These are phyloP conservation scores for Saccharomycopsis javanensis DNA, from an alignment of 805 yeast genomes.

Conservation along the genomic window DNA sequence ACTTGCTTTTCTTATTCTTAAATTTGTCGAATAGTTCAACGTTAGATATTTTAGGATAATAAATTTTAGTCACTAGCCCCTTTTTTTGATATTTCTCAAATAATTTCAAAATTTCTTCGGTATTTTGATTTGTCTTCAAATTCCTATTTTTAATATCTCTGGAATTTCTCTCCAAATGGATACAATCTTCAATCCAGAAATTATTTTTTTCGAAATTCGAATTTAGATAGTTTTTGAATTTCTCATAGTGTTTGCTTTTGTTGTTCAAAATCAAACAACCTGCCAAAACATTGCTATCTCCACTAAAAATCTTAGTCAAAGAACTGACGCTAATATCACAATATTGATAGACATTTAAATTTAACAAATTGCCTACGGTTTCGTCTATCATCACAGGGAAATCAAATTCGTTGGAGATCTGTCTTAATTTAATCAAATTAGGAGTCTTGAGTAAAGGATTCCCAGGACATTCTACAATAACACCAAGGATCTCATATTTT, in stretches of 20 bases:
- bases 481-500: slow-evolving; percentile 47
- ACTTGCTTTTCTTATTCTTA: slow-evolving; percentile 54
- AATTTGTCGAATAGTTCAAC: slow-evolving; percentile 47
- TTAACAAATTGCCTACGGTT: slow-evolving; percentile 85
- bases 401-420: slow-evolving; percentile 55
- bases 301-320: slow-evolving; percentile 84
- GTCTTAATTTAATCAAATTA: slow-evolving; percentile 52
- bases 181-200: slow-evolving; percentile 91
- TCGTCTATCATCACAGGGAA: slow-evolving; percentile 88
- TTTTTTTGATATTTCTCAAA: slow-evolving; percentile 34
- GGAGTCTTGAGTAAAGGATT: slow-evolving; percentile 89
- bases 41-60: slow-evolving; percentile 50
- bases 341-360: slow-evolving; percentile 68
- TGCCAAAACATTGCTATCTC: slow-evolving; percentile 93
- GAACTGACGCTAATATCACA: slow-evolving; percentile 86
- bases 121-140: slow-evolving; percentile 41
- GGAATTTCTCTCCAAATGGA: slow-evolving; percentile 84
- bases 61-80: slow-evolving; percentile 51
- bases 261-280: slow-evolving; percentile 82
- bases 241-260: slow-evolving; percentile 37
- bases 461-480: slow-evolving; percentile 91
- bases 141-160: slow-evolving; percentile 73
- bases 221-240: slow-evolving; percentile 41
- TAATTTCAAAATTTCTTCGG: slow-evolving; percentile 42
- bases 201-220: slow-evolving; percentile 59